Evolutionary conservation across 805 yeast genomes (phyloP), one percentile per base, ranked within the genome.

Genomic region (Wickerhamiella musiphila): DNA sequence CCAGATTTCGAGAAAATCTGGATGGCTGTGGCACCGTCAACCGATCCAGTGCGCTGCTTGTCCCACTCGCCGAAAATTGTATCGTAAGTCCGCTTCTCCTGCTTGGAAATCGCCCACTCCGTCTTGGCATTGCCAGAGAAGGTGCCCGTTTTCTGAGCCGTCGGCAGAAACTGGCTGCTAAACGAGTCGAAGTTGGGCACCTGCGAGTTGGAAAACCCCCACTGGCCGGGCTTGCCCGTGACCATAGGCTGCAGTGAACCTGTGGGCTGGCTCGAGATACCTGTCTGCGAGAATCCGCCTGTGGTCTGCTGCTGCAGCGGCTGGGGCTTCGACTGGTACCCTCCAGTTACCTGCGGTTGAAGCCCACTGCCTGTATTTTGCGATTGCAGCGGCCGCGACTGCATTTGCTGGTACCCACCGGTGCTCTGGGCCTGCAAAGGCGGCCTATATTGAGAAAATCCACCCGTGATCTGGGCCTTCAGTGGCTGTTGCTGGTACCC

Each of bases 41-140:
- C 62, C 40, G 56, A 69, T 0, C 96, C 96, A 27, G 59, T 58
- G 29, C 65, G 65, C 25, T 60, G 47, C 11, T 70, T 59, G 48
- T 84, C 95, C 82, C 93, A 86, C 25, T 90, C 83, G 34, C 65
- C 67, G 57, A 90, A 86, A 37, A 86, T 79, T 31, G 75, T 78
- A 47, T 78, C 92, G 56, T 84, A 86, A 36, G 82, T 71, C 35
- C 65, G 65, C 50, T 82, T 84, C 50, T 86, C 96, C 45, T 79
- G 82, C 45, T 78, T 77, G 31, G 92, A 73, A 44, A 86, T 82
- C 16, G 83, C 78, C 78, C 79, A 73, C 7, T 77, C 68, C 22
- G 77, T 76, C 18, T 36, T 72, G 12, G 70, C 64, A 29, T 55
- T 53, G 33, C 57, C 40, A 43, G 35, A 23, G 12, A 27, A 33